Evolutionary conservation across 2,329 filamentous ascomycete genomes (phyloP), one percentile per base, ranked within the genome.

Genomic region (Sphaerulina musiva): DNA sequence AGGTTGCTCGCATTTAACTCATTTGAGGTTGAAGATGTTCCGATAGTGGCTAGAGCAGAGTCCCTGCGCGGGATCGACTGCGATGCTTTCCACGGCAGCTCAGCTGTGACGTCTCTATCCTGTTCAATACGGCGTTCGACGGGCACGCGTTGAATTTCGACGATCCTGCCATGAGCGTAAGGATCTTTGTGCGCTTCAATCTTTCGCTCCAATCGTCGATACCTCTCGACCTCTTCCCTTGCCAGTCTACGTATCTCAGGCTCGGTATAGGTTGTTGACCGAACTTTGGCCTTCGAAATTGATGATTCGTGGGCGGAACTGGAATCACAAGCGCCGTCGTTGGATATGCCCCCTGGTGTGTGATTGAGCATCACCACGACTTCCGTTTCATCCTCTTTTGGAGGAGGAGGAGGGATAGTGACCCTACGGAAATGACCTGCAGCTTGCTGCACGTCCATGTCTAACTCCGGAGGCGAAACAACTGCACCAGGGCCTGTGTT

Each of bases 181-280:
- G 64, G 51, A 26, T 61, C 55, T 2, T 58, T 56, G 53, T 70
- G 68, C 14, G 59, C 57, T 36, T 68, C 63, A 40, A 70, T 51
- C 52, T 59, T 65, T n/a, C 68, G 62, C 57, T 70, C 68, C 6
- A 63, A 64, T 48, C 65, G 61, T 14, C 68, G 62, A 51, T 68
- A 70, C 9, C 62, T 62, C 23, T 62, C 61, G 39, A 70, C 59
- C 45, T 70, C 68, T 32, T 70, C 66, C 29, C 67, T 59, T 32
- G 68, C 67, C 39, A 70, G 64, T 41, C 54, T 60, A 2, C 67
- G 61, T 31, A 70, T 64, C 31, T 68, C 63, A 5, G 48, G 44
- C 36, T 63, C 57, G 5, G 53, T 44, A 5, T 38, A 31, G 7
- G 48, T 36, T 4, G 26, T 5, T 36, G 48, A 17, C 34, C 36